Base-by-base conservation (phyloP, 2,329 filamentous ascomycete genomes). In the Stagonosporopsis vannaccii region DNA sequence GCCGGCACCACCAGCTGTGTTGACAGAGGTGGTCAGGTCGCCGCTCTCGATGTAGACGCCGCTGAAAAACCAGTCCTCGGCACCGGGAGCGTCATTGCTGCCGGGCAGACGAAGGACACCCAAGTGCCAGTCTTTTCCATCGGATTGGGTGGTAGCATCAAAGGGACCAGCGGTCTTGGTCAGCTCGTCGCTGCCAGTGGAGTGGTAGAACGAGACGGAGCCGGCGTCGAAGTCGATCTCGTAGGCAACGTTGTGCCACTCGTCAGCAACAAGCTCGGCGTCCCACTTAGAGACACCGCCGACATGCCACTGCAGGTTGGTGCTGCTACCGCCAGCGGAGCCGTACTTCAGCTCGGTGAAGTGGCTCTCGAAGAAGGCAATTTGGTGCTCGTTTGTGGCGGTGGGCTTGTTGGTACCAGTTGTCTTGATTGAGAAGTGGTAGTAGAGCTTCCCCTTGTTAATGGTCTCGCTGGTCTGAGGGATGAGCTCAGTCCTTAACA, bases 161-260 rank as follows among this genome's bases (percentile, higher is more conserved):
- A 91, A 81, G 1, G 87, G 85, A 12, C 82, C 81, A 11, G 87
- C 86, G 0, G 83, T 83, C 68, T 85, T 81, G 51, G 76, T 80
- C 41, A 91, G 77, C 13, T 82, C 77, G 25, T 83, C 81, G 15
- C 80, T 77, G 40, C 87, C 88, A 28, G 85, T 87, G 1, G 86
- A 89, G 75, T 90, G 87, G 83, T 87, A 90, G 76, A 91, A 86
- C 6, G 84, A 84, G 20, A 91, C 87, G 2, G 81, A 85, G 60
- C 81, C 78, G 26, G 79, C 82, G 30, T 75, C 76, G 65, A 91
- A 92, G 77, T 91, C 80, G 58, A 90, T 90, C 70, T 87, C 87
- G 69, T 90, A 91, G 43, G 88, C 89, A 66, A 90, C 81, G 72
- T 92, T 92, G 75, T 91, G 88, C 89, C 88, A 91, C 15, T 87